Conservation (phyloP, 495 filamentous ascomycete species). For the Daldinia loculata region DNA sequence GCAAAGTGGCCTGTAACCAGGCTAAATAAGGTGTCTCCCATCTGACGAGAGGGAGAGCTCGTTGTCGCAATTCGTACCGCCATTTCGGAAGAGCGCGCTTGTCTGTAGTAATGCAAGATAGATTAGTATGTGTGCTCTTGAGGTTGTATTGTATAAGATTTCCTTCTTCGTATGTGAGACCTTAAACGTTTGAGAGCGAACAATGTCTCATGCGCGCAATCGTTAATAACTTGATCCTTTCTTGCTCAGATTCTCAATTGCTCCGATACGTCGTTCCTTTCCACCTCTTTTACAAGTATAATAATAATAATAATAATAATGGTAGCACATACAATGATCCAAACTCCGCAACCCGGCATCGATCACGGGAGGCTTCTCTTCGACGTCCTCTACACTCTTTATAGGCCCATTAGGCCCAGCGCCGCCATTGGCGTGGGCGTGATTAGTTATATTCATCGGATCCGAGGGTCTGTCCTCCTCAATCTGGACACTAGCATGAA, state of each 20-base stretch:
- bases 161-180: conserved; percentile 14
- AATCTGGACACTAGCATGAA: conserved; percentile 28
- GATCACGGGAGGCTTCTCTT: conserved; percentile 55
- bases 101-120: conserved; percentile 62
- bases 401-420: conserved; percentile 27
- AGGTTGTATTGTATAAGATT: neutral
- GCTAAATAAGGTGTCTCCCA: conserved; percentile 97
- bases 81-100: conserved; percentile 83
- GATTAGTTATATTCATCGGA: conserved; percentile 33
- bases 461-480: conserved; percentile 30
- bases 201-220: no score
- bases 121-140: conserved; percentile 13
- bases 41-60: conserved; percentile 83
- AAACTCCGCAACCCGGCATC: conserved; percentile 78
- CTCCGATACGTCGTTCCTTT: no score
- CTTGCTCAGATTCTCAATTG: no score
- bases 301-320: no score
- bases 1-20: conserved; percentile 76
- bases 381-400: conserved; percentile 19
- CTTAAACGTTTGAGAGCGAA: neutral
- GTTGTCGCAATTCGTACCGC: conserved; percentile 85
- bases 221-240: no score
- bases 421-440: conserved; percentile 40
- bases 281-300: no score
- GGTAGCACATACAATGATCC: conserved; percentile 72